phyloP scores from a whole-genome alignment of 106 monocot genomes.

The Phalaenopsis aphrodite region DNA sequence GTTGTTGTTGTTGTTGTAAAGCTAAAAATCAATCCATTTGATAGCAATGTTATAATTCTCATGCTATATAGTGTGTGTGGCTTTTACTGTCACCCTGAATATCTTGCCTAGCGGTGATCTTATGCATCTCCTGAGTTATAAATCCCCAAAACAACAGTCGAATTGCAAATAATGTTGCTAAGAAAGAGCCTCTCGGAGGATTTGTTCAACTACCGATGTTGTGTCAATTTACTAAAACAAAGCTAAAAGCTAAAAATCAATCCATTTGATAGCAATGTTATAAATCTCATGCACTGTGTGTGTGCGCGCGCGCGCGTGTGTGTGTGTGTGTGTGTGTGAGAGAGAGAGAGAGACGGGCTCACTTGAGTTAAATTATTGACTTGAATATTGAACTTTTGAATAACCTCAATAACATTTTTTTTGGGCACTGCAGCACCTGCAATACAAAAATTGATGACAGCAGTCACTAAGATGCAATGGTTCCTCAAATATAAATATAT shows the following conservation, averaged over 20 bases:
- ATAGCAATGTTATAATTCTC: no score
- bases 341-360: background rate
- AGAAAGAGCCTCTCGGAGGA: background rate
- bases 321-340: no score
- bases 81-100: no score
- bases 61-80: no score
- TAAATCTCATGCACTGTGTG: no score
- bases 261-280: no score
- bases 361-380: slow-evolving; percentile 98
- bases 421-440: slow-evolving; percentile 66
- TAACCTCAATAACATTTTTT: slow-evolving; percentile 67
- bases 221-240: no score
- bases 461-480: background rate
- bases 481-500: background rate
- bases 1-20: no score
- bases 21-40: no score
- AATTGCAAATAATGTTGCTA: background rate
- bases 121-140: background rate
- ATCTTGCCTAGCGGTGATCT: background rate
- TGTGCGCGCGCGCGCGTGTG: no score
- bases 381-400: slow-evolving; percentile 94
- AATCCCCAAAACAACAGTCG: background rate
- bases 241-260: no score
- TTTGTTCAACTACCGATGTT: no score
- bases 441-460: slow-evolving; percentile 5